These are phyloP conservation scores for Wickerhamomyces chambardii DNA, from an alignment of 805 yeast genomes.

Conservation along the genomic window DNA sequence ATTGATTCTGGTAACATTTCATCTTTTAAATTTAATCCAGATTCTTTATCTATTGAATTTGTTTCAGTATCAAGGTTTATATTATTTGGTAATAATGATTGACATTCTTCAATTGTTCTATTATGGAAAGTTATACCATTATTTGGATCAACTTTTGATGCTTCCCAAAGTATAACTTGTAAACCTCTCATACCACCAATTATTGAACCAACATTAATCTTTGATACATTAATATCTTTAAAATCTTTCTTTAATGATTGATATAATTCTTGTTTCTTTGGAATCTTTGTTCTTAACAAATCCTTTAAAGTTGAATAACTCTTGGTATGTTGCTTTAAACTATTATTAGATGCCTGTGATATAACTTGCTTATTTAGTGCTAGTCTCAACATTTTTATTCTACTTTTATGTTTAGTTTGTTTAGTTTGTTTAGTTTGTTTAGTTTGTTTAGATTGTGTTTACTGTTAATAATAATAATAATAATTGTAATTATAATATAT, in stretches of 20 bases:
- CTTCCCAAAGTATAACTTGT: constrained; percentile 83
- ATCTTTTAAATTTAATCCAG: constrained; percentile 46
- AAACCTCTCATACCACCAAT: constrained; percentile 89
- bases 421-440: too few relatives aligned
- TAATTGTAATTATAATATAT: too few relatives aligned
- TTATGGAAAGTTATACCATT: constrained; percentile 88
- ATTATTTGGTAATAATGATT: constrained; percentile 57
- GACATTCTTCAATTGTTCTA: constrained; percentile 72
- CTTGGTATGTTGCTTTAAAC: constrained; percentile 91
- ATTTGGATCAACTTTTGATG: constrained; percentile 74
- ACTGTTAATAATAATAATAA: too few relatives aligned
- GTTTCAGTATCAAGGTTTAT: constrained; percentile 22
- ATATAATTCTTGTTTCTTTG: constrained; percentile 1
- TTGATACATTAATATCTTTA: not conserved
- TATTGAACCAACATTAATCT: constrained; percentile 41
- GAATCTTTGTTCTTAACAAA: constrained; percentile 35
- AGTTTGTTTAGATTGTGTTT: too few relatives aligned
- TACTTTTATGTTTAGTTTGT: too few relatives aligned
- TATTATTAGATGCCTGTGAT: constrained; percentile 31
- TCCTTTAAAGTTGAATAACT: constrained; percentile 92
- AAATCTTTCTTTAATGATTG: constrained; percentile 74
- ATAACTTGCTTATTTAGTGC: too few relatives aligned
- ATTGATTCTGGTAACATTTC: constrained; percentile 75
- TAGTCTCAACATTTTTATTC: too few relatives aligned
- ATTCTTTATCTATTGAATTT: too few relatives aligned